A percentile compares a stretch with the other conserved stretches of the same genome.
Conservation (phyloP, 345 rosid genomes). For the Schrenkiella parvula region DNA sequence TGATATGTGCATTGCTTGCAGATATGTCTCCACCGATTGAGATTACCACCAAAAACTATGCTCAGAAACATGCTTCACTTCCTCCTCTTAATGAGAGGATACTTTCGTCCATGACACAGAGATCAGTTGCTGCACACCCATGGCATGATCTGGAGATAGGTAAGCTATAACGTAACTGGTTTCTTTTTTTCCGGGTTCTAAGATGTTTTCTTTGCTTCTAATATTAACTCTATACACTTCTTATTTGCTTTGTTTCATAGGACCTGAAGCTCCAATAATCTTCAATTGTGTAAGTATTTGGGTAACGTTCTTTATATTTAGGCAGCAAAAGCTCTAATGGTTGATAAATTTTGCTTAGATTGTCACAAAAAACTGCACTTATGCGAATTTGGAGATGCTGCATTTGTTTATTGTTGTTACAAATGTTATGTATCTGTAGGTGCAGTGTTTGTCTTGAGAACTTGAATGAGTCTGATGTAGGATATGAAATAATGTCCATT, state of each 20-base stretch:
- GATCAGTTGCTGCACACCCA: slow-evolving; percentile 95
- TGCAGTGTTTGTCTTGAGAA: not conserved
- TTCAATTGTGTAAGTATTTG: slow-evolving; percentile 71
- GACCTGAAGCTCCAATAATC: slow-evolving; percentile 85
- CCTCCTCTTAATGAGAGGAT: slow-evolving; percentile 94
- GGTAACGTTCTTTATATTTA: not conserved
- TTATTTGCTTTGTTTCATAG: slow-evolving; percentile 33
- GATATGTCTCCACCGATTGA: slow-evolving; percentile 76
- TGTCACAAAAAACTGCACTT: not conserved
- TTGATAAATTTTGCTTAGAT: not conserved
- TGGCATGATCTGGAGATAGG: slow-evolving; percentile 99
- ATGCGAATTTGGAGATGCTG: not conserved
- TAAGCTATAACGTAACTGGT: slow-evolving; percentile 25
- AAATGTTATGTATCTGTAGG: not conserved
- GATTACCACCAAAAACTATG: slow-evolving; percentile 34
- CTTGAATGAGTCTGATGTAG: not conserved
- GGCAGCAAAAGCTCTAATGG: not conserved
- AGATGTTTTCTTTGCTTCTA: not conserved
- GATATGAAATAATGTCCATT: not conserved
- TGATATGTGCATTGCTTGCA: slow-evolving; percentile 23
- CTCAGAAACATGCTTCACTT: slow-evolving; percentile 37
- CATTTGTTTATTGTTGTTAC: not conserved
- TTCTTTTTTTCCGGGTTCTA: not conserved
- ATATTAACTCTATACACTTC: not conserved
- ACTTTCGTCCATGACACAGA: slow-evolving; percentile 81